Base-by-base conservation (phyloP, 2,329 filamentous ascomycete genomes). In the Penicillium sp. region DNA sequence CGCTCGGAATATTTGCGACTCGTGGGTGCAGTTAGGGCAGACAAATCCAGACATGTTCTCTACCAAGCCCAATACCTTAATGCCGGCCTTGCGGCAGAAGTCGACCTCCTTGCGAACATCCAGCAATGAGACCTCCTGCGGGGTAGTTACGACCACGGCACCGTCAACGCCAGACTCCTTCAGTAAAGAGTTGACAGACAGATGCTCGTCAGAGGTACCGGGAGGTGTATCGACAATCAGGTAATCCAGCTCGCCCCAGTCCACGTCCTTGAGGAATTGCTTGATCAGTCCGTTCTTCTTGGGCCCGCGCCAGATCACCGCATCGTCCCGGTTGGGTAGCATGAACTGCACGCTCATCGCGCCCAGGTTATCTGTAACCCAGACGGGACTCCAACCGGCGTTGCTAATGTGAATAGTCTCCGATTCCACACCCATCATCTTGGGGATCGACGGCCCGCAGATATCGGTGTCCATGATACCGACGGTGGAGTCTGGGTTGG, bases 221-320 rank as follows among this genome's bases (percentile, higher is more conserved):
- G 94, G 94, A 1, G 95, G 94, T 1, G 94, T 99, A 74, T 99
- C 94, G 12, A 97, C 91, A 51, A 99, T 83, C 58, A 99, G 73
- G 66, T 93, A 96, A 71, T 99, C 94, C 75, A 97, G 80, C 60
- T 95, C 90, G 10, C 94, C 94, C 94, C 95, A 99, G 72, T 95
- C 91, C 7, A 99, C 94, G 70, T 99, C 95, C 80, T 96, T 97
- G 51, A 99, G 78, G 68, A 99, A 99, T 74, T 95, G 90, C 80
- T 99, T 99, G 72, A 99, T 97, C 57, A 99, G 78, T 0, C 94
- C 94, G 70, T 97, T 99, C 84, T 99, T 99, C 84, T 99, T 99
- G 3, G 94, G 89, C 0, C 94, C 94, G 50, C 94, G 85, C 94
- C 94, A 99, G 65, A 99, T 99, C 41, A 99, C 88, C 4, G 94